Evolutionary conservation across 1,284 basidiomycete species (phyloP).

Genomic region (Trametes versicolor): DNA sequence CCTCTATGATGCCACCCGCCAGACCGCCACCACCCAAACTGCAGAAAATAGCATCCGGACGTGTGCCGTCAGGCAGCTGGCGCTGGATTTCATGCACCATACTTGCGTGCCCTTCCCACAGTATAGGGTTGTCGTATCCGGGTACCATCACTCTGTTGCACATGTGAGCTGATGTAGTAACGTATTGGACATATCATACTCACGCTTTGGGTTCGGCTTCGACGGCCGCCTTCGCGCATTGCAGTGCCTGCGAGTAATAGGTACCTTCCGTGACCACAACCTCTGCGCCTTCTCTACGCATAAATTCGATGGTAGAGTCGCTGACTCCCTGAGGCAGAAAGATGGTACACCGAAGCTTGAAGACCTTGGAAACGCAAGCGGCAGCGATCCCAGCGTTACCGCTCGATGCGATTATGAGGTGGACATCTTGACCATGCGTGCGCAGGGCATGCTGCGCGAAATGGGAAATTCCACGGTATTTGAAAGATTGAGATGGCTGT

Average conservation of each 20-base stretch:
- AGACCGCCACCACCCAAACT: slow-evolving; percentile 80
- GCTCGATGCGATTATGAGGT: slow-evolving; percentile 74
- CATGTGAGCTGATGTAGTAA: neutral
- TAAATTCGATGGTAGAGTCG: slow-evolving; percentile 56
- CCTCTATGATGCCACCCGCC: slow-evolving; percentile 71
- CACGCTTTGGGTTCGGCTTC: slow-evolving; percentile 60
- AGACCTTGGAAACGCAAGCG: slow-evolving; percentile 56
- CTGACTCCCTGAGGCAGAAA: slow-evolving; percentile 66
- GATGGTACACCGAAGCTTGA: slow-evolving; percentile 69
- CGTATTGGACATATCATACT: slow-evolving; percentile 40
- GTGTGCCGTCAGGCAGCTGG: slow-evolving; percentile 54
- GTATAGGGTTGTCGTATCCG: slow-evolving; percentile 70
- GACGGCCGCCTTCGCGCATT: slow-evolving; percentile 56
- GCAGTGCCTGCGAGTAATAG: slow-evolving; percentile 65
- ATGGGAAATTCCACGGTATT: slow-evolving; percentile 76
- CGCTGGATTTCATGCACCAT: slow-evolving; percentile 69
- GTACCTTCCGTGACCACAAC: slow-evolving; percentile 60
- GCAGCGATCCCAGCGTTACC: slow-evolving; percentile 82
- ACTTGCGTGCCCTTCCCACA: slow-evolving; percentile 80
- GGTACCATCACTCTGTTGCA: slow-evolving; percentile 56
- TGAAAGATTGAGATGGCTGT: slow-evolving; percentile 80
- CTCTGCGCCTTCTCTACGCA: slow-evolving; percentile 62
- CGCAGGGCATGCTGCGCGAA: slow-evolving; percentile 63
- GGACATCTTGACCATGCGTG: slow-evolving; percentile 49
- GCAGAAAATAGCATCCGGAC: slow-evolving; percentile 79